Evolutionary conservation across 805 yeast species (phyloP).

Genomic region (Zygosaccharomyces gambellarensis): DNA sequence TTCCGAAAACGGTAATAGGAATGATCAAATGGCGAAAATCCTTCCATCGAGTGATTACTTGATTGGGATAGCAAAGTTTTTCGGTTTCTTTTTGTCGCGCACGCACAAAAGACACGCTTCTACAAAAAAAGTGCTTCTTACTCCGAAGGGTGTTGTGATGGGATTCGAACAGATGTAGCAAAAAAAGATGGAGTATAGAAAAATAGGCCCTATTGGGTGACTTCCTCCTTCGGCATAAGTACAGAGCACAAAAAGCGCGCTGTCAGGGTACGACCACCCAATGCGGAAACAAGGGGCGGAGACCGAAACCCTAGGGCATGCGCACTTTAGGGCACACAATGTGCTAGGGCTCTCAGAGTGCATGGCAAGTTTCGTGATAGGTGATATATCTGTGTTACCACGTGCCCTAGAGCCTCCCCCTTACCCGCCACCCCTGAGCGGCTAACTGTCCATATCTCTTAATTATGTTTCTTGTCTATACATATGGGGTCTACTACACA

Average conservation of each 20-base stretch:
- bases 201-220: neutral
- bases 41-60: constrained; percentile 1
- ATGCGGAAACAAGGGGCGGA: neutral
- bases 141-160: neutral
- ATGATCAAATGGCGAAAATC: neutral
- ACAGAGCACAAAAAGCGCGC: neutral
- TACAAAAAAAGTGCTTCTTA: neutral
- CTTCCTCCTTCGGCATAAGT: neutral
- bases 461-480: neutral
- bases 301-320: neutral
- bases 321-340: neutral
- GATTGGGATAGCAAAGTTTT: neutral
- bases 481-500: constrained; percentile 16
- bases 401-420: neutral
- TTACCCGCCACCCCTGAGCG: neutral
- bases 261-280: neutral
- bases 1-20: neutral
- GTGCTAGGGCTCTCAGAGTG: neutral
- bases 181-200: neutral
- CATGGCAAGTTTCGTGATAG: too few species aligned
- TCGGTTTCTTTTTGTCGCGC: neutral
- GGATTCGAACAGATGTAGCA: neutral
- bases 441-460: neutral
- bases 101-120: neutral
- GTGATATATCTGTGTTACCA: neutral